Percentiles rank a stretch among this genome's conserved stretches.
These are phyloP conservation scores for Fusarium bulbicola DNA, from an alignment of 2,329 filamentous ascomycete species.

Conservation along the genomic window DNA sequence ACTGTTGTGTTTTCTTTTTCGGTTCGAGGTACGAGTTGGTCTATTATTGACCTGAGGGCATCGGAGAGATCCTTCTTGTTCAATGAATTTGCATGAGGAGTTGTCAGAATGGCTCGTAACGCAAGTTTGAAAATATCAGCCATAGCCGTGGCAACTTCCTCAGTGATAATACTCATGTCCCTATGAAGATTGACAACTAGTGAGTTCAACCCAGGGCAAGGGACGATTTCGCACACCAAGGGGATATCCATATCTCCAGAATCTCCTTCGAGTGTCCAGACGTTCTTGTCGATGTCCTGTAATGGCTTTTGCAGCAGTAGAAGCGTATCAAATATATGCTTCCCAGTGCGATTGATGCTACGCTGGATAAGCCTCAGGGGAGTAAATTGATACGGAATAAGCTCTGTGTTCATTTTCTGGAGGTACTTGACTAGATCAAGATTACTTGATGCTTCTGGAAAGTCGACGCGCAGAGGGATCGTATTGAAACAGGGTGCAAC, in stretches of 20 bases:
- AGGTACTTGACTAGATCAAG: constrained; percentile 66
- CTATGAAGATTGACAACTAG: constrained; percentile 72
- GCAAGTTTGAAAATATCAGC: constrained; percentile 45
- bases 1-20: constrained; percentile 25
- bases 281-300: constrained; percentile 61
- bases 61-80: constrained; percentile 37
- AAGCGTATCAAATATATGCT: constrained; percentile 79
- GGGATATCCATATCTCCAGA: constrained; percentile 76
- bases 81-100: constrained; percentile 41
- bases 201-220: constrained; percentile 59
- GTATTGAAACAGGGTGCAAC: constrained; percentile 96
- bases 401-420: constrained; percentile 68
- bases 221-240: constrained; percentile 78
- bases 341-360: constrained; percentile 52
- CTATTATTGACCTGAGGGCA: constrained; percentile 26
- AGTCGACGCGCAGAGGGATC: constrained; percentile 72
- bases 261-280: constrained; percentile 68
- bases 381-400: constrained; percentile 77
- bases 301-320: constrained; percentile 78
- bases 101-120: constrained; percentile 39
- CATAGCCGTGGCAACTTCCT: constrained; percentile 41
- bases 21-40: constrained; percentile 31
- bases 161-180: constrained; percentile 55
- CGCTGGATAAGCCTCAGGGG: constrained; percentile 76
- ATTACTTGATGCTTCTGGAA: constrained; percentile 60